phyloP scores from a whole-genome alignment of 805 yeast genomes.

The Kodamaea fukazawae region DNA sequence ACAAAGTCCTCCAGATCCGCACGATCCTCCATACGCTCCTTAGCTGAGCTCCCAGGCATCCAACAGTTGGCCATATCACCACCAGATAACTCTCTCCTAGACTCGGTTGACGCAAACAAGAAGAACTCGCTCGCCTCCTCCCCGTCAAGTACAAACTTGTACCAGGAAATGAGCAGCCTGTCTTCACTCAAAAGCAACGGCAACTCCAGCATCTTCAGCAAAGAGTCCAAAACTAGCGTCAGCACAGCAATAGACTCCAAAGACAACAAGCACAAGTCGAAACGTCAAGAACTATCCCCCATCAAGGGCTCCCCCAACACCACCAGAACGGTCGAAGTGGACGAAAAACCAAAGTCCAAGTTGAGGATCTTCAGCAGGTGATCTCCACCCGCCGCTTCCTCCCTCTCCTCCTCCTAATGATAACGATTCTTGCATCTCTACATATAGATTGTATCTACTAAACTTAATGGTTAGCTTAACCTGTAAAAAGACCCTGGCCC shows the following conservation, averaged over 20 bases:
- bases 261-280: background rate
- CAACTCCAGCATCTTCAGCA: conserved; percentile 9
- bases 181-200: conserved; percentile 8
- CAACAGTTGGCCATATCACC: conserved; percentile 10
- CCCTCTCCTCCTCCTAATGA: too few relatives aligned
- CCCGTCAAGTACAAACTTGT: conserved; percentile 6
- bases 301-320: conserved; percentile 15
- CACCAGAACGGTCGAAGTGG: conserved; percentile 7
- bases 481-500: too few relatives aligned
- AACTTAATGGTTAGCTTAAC: too few relatives aligned
- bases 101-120: too few relatives aligned
- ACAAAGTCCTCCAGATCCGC: background rate
- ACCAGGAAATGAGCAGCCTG: conserved; percentile 6
- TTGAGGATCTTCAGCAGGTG: conserved; percentile 9
- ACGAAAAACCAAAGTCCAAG: conserved; percentile 13
- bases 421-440: too few relatives aligned
- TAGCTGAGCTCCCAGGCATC: conserved; percentile 4
- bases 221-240: conserved; percentile 10
- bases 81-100: background rate
- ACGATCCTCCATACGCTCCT: conserved; percentile 1
- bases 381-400: too few relatives aligned
- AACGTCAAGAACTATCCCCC: conserved; percentile 8
- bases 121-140: conserved; percentile 3
- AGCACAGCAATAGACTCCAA: conserved; percentile 1
- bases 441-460: too few relatives aligned